A percentile compares a stretch with the other conserved stretches of the same genome.
These are phyloP conservation scores for Tagetes patula DNA, from an alignment of 129 eudicot genomes.

Conservation along the genomic window DNA sequence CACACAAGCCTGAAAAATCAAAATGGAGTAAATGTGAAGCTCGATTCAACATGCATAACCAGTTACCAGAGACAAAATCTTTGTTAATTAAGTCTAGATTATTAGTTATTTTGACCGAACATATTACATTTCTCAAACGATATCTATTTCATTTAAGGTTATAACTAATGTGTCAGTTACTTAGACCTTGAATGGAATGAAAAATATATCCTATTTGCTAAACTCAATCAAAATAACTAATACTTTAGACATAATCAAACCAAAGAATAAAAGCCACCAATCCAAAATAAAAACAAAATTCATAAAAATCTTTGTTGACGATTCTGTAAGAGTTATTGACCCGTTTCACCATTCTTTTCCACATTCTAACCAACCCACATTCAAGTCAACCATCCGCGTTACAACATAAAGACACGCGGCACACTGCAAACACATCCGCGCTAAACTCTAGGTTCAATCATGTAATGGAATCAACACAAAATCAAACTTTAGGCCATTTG, in stretches of 20 bases:
- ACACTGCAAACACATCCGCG: background rate
- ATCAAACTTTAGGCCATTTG: background rate
- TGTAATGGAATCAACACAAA: background rate
- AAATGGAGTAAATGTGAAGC: background rate
- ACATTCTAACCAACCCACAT: background rate
- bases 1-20: constrained; percentile 20
- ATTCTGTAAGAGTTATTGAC: background rate
- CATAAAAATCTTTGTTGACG: background rate
- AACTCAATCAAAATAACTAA: background rate
- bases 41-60: constrained; percentile 2
- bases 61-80: background rate
- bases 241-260: background rate
- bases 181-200: background rate
- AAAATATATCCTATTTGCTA: background rate
- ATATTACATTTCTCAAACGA: background rate
- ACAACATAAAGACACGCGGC: background rate
- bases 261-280: background rate
- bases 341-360: background rate
- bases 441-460: constrained; percentile 1
- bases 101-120: background rate
- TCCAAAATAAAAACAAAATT: background rate
- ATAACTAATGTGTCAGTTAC: background rate
- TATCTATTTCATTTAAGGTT: background rate
- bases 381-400: background rate
- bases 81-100: background rate